Evolutionary conservation across 1,284 basidiomycete genomes (phyloP), one percentile per base, ranked within the genome.

Genomic region (Chalciporus sp.): DNA sequence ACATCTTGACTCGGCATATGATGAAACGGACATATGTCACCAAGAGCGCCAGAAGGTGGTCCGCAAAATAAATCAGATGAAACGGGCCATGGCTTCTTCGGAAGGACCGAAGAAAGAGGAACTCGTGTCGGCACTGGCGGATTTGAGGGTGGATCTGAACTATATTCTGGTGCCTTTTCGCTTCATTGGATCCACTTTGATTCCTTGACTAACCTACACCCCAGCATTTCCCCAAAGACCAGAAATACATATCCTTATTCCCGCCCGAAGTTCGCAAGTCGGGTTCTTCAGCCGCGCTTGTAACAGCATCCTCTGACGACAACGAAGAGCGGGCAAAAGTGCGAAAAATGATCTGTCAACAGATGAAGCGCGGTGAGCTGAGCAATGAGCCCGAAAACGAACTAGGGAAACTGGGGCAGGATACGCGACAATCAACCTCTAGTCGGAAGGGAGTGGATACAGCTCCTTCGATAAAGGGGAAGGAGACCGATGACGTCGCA

Each of bases 211-310:
- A n/a, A 69, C 17, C 12, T 20, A 19, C 1, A 9, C 49, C 17
- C 16, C 55, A 92, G 88, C 81, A 92, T 69, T 91, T 88, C 65
- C 90, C 92, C 4, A 93, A 89, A 71, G 76, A 81, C 19, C 82
- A 86, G 65, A 94, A 91, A 75, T 95, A 95, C 69, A 85, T 95
- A 42, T 87, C 92, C 3, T 76, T 95, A 35, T 94, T 92, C 68
- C 91, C 92, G 4, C 82, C 89, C 1, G 83, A 81, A 66, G 75
- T 76, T 23, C 83, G 82, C 48, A 62, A 74, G 42, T 70, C 72
- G 47, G 69, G 74, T 53, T 52, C 62, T 45, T 31, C 58, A 39
- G 40, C 61, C 39, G 40, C 51, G 26, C 45, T 55, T 1, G 49
- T 59, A 19, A 44, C 51, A 29, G 46, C 58, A 9, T 53, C 51